Percentiles rank a stretch among this genome's conserved stretches.
These are phyloP conservation scores for Lipomyces yamanashiensis DNA, from an alignment of 805 yeast genomes.

Conservation along the genomic window DNA sequence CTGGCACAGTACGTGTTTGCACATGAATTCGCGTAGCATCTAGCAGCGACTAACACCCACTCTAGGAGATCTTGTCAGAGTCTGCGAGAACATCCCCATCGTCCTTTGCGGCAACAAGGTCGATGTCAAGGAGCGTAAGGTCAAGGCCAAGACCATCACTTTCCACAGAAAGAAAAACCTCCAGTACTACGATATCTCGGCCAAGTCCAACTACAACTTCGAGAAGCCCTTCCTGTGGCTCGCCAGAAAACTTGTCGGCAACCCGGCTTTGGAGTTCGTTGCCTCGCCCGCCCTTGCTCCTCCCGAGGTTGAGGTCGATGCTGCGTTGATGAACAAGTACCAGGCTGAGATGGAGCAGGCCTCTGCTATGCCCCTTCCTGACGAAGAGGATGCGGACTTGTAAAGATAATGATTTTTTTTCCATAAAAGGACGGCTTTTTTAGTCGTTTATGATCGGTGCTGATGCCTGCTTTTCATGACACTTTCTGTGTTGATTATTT, in stretches of 20 bases:
- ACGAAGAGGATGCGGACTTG: conserved; percentile 99
- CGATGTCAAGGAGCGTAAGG: conserved; percentile 99
- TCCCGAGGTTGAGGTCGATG: conserved; percentile 98
- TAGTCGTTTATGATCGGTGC: not conserved
- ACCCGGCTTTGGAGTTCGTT: conserved; percentile 96
- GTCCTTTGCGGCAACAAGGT: conserved; percentile 99
- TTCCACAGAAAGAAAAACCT: conserved; percentile 99
- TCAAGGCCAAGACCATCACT: conserved; percentile 99
- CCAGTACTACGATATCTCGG: conserved; percentile 99
- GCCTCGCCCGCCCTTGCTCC: conserved; percentile 99
- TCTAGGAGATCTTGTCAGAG: conserved; percentile 84
- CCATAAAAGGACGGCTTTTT: not conserved
- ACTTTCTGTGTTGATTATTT: not conserved
- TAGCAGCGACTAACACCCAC: not conserved
- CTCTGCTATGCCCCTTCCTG: conserved; percentile 99
- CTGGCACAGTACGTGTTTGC: conserved; percentile 80
- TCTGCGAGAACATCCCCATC: conserved; percentile 99
- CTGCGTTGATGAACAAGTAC: conserved; percentile 95
- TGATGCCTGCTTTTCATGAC: not conserved
- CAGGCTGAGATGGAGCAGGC: conserved; percentile 99
- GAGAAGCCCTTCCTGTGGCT: conserved; percentile 99
- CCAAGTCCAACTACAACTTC: conserved; percentile 98
- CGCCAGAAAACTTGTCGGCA: conserved; percentile 98
- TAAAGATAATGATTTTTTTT: conserved; percentile 48
- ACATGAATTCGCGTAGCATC: not conserved